These are phyloP conservation scores for Immersiella caudata DNA, from an alignment of 495 filamentous ascomycete genomes.

Conservation along the genomic window DNA sequence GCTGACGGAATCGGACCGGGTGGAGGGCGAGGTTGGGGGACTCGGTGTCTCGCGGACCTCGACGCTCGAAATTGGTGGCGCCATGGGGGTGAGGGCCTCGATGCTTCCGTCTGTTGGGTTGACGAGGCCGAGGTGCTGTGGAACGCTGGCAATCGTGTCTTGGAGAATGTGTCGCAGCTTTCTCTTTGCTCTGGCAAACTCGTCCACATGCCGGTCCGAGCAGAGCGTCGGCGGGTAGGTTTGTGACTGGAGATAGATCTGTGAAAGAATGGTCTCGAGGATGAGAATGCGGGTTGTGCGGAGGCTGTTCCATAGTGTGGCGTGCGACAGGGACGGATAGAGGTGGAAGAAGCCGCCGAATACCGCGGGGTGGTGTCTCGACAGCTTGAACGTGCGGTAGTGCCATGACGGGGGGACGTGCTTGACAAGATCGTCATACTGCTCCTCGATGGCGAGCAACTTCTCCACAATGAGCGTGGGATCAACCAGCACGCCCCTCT, in stretches of 20 bases:
- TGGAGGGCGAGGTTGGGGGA: constrained; percentile 33
- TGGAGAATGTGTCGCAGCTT: constrained; percentile 41
- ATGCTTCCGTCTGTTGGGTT: constrained; percentile 33
- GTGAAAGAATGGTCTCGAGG: constrained; percentile 53
- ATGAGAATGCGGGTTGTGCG: constrained; percentile 60
- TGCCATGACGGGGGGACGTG: constrained; percentile 45
- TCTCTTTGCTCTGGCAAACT: constrained; percentile 33
- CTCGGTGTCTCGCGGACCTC: constrained; percentile 37
- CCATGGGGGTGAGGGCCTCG: constrained; percentile 18
- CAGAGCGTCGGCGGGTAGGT: constrained; percentile 17
- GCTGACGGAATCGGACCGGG: constrained; percentile 29
- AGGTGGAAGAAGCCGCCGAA: constrained; percentile 57
- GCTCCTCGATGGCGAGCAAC: constrained; percentile 54
- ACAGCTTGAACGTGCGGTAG: constrained; percentile 38
- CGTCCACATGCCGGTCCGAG: constrained; percentile 27
- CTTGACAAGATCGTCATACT: constrained; percentile 50
- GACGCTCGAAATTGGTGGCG: constrained; percentile 37
- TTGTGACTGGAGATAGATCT: constrained; percentile 33
- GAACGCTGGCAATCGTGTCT: constrained; percentile 52
- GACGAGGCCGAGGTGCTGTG: constrained; percentile 47
- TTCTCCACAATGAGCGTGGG: constrained; percentile 48
- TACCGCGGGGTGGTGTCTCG: constrained; percentile 42
- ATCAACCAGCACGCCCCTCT: constrained; percentile 40
- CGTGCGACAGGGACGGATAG: constrained; percentile 56
- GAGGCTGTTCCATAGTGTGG: constrained; percentile 60